A percentile compares a stretch with the other conserved stretches of the same genome.
Conservation (phyloP, 352 stramenopile species). For the Pythium aquatile region DNA sequence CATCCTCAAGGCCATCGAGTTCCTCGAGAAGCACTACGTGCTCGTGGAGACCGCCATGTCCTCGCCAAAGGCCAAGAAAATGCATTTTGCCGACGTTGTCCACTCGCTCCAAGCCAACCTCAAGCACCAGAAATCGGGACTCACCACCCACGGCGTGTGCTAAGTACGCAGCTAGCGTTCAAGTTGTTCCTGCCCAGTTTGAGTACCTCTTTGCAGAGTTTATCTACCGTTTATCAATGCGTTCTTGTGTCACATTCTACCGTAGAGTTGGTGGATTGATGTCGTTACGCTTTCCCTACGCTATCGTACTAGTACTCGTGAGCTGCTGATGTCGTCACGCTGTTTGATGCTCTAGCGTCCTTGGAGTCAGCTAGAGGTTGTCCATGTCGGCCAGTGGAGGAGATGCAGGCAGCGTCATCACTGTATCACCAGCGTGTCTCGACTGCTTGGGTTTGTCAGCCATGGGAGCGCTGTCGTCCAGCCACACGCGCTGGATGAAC, state of each 20-base stretch:
- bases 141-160: conserved; percentile 82
- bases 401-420: conserved; percentile 7
- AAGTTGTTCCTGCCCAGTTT: neutral
- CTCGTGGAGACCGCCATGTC: conserved; percentile 75
- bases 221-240: neutral
- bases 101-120: conserved; percentile 64
- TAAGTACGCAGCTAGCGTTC: conserved; percentile 25
- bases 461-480: conserved; percentile 41
- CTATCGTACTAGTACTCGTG: neutral
- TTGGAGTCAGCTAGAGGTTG: neutral
- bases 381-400: neutral
- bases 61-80: conserved; percentile 75
- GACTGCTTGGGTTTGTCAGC: conserved; percentile 31
- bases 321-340: neutral
- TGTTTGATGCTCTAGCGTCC: neutral
- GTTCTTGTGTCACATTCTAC: neutral
- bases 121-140: conserved; percentile 70
- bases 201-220: neutral
- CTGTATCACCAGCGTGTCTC: neutral
- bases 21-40: conserved; percentile 75
- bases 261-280: neutral
- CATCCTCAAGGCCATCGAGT: conserved; percentile 82
- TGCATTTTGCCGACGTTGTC: conserved; percentile 63
- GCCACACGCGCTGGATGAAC: conserved; percentile 41
- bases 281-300: neutral